These are phyloP conservation scores for Saccharata proteae DNA, from an alignment of 2,329 filamentous ascomycete species.

Conservation along the genomic window DNA sequence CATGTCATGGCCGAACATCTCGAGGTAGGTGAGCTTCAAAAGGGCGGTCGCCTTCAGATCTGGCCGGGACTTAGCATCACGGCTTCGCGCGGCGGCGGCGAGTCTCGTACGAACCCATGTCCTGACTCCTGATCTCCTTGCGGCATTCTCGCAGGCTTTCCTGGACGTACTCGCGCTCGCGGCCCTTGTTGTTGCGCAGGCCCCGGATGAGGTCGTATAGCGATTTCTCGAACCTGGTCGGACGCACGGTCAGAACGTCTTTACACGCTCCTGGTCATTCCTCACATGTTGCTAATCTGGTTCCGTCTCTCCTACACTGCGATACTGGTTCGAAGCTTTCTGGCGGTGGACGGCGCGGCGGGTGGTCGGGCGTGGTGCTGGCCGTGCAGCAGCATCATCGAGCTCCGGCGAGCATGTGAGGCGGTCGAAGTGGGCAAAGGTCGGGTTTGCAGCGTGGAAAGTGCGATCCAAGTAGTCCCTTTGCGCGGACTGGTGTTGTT, in stretches of 20 bases:
- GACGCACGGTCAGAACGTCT: constrained; percentile 1
- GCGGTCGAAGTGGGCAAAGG: not conserved
- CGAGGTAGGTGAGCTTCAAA: constrained; percentile 90
- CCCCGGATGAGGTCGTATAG: constrained; percentile 97
- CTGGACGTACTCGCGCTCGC: constrained; percentile 90
- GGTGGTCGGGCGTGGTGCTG: constrained; percentile 5
- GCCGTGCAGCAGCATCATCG: constrained; percentile 6
- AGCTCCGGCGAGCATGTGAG: constrained; percentile 1
- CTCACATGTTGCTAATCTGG: constrained; percentile 6
- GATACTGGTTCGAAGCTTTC: too few species aligned
- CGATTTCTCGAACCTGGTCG: constrained; percentile 89
- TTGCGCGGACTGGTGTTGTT: too few species aligned
- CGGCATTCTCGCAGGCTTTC: constrained; percentile 91
- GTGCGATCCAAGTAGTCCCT: too few species aligned
- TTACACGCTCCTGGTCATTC: not conserved
- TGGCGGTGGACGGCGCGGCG: constrained; percentile 6
- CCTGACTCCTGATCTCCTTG: constrained; percentile 78
- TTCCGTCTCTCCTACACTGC: too few species aligned
- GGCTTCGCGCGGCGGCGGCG: not conserved
- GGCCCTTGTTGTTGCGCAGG: constrained; percentile 87
- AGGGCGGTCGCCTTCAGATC: constrained; percentile 94
- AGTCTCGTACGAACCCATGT: constrained; percentile 60
- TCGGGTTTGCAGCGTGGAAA: too few species aligned
- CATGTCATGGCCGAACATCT: constrained; percentile 99
- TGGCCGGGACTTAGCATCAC: constrained; percentile 19